These are phyloP conservation scores for Gamsiella multidivaricata DNA, from an alignment of 192 early-diverging fungal species.

Conservation along the genomic window DNA sequence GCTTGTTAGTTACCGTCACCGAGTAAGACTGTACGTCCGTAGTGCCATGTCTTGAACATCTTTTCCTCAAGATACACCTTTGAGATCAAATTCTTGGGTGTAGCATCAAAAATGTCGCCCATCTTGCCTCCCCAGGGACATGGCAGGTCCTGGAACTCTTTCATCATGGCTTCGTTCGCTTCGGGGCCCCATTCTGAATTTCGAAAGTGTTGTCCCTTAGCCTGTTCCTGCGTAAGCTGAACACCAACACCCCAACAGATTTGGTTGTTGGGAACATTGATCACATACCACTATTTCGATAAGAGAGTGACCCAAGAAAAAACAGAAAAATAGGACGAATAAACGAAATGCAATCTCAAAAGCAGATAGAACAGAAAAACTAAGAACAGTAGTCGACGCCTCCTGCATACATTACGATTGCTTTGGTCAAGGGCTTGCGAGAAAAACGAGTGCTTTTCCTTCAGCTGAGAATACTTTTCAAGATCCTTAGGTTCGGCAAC, in stretches of 20 bases:
- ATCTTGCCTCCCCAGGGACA: conserved; percentile 15
- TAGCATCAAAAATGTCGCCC: background rate
- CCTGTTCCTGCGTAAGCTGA: background rate
- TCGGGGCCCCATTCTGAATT: background rate
- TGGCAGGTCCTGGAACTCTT: background rate
- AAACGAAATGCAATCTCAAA: background rate
- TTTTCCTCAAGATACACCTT: too few relatives aligned
- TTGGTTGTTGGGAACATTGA: background rate
- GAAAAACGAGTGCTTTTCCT: background rate
- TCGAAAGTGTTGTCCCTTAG: background rate
- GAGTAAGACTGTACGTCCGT: too few relatives aligned
- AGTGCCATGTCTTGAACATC: too few relatives aligned
- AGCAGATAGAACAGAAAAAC: too few relatives aligned
- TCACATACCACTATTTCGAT: background rate
- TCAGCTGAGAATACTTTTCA: background rate
- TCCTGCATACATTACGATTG: too few relatives aligned
- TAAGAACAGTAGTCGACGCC: too few relatives aligned
- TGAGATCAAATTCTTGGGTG: too few relatives aligned
- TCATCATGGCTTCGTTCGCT: background rate
- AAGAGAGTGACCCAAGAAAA: too few relatives aligned
- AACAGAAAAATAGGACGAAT: background rate
- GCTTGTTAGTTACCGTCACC: too few relatives aligned
- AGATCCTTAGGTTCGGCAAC: background rate
- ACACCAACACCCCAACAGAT: conserved; percentile 1
- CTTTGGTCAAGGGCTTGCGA: background rate